Evolutionary conservation across 108 stramenopile genomes (phyloP).

Genomic region (Fistulifera pelliculosa): DNA sequence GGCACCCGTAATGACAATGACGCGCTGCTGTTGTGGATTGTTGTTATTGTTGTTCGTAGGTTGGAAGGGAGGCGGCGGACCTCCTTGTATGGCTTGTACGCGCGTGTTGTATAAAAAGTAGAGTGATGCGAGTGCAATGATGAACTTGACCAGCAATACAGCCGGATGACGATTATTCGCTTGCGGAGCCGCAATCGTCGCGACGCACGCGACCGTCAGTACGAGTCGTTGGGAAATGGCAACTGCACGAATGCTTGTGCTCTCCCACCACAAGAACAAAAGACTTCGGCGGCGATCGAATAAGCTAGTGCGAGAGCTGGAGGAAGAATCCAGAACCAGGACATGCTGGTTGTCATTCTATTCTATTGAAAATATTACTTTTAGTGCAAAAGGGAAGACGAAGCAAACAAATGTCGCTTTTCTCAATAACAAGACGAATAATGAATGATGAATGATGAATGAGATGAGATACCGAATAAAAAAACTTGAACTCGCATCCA

Average conservation of each 20-base stretch:
- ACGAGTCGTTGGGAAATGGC: background rate
- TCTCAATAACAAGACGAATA: too few species aligned
- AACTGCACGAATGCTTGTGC: background rate
- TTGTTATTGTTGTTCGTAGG: constrained; percentile 7
- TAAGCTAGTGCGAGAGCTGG: background rate
- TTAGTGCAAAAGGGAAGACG: too few species aligned
- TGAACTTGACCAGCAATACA: too few species aligned
- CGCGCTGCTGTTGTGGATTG: background rate
- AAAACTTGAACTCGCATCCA: too few species aligned
- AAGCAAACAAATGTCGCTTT: too few species aligned
- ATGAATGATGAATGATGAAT: too few species aligned
- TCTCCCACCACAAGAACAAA: background rate
- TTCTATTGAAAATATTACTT: too few species aligned
- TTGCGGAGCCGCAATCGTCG: too few species aligned
- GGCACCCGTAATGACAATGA: constrained; percentile 70
- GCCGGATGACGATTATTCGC: too few species aligned
- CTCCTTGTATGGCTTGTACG: constrained; percentile 5
- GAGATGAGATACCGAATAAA: too few species aligned
- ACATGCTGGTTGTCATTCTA: too few species aligned
- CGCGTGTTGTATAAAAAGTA: background rate
- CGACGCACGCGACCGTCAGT: constrained; percentile 17
- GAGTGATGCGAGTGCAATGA: too few species aligned
- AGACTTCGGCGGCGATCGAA: background rate
- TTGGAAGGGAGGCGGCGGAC: background rate
- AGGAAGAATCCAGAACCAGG: background rate